Base-by-base conservation (phyloP, 768 basidiomycete species). In the Mycena filopes region DNA sequence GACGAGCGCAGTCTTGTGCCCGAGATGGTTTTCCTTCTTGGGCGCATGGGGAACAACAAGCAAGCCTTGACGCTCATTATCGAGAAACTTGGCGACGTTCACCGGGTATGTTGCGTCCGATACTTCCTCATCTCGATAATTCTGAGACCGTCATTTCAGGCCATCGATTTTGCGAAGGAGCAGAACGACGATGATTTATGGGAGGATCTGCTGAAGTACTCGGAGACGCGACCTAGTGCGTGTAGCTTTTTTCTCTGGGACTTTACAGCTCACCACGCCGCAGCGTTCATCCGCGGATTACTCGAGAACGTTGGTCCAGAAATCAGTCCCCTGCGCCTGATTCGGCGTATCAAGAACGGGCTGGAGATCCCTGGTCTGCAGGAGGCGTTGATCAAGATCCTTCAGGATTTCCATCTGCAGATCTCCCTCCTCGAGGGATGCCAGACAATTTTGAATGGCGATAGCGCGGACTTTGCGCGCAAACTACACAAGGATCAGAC, bases 41-140 rank as follows among this genome's bases (percentile, higher is more conserved):
- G 97, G 0, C 87, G 94, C 29, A 98, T 99, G 96, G 98, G 98
- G 11, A 94, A 98, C 77, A 98, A 98, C 77, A 97, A 96, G 82
- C 86, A 94, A 71, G 98, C 97, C 2, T 77, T 99, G 65, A 92
- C 89, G 63, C 86, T 99, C 21, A 99, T 99, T 69, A 99, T 99
- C 62, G 96, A 99, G 75, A 86, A 95, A 18, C 81, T 99, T 6
- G 95, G 92, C 0, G 96, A 99, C 72, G 98, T 99, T 0, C 86
- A 95, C 67, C 83, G 95, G 62, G 96, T 92, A 73, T 55, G 87
- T 77, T 21, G 16, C 7, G 21, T n/a, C 29, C 21, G 42, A 15
- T n/a, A 42, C 2, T 3, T 15, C 13, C 16, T 49, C 8, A 48
- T 40, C 9, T 2, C n/a, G n/a, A n/a, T n/a, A n/a, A n/a, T n/a